phyloP scores from a whole-genome alignment of 169 alveolate species.

The Haemoproteus tartakovskyi region DNA sequence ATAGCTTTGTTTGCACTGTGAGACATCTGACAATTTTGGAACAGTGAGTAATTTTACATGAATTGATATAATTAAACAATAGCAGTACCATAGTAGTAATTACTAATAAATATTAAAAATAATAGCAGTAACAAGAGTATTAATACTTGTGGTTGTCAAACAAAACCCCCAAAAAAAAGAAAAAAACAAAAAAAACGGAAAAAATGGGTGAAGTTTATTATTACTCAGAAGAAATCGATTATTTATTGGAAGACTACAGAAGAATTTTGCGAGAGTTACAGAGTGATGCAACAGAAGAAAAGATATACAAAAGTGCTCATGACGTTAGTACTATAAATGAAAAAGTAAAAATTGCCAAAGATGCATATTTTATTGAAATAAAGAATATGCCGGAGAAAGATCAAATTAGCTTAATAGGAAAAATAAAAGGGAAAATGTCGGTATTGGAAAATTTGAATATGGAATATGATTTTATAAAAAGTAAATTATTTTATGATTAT shows the following conservation, averaged over 20 bases:
- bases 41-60: no score
- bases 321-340: slow-evolving; percentile 30
- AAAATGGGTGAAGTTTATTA: slow-evolving; percentile 32
- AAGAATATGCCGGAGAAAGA: slow-evolving; percentile 40
- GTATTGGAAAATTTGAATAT: slow-evolving; percentile 28
- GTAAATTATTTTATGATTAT: slow-evolving; percentile 26
- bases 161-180: no score
- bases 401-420: slow-evolving; percentile 9
- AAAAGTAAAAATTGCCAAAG: slow-evolving; percentile 57
- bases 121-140: no score
- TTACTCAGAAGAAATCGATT: slow-evolving; percentile 48
- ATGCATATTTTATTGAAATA: slow-evolving; percentile 57
- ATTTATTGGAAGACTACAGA: slow-evolving; percentile 37
- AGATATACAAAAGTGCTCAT: slow-evolving; percentile 16
- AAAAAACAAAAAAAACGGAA: slow-evolving; percentile 1
- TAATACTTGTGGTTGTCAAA: no score
- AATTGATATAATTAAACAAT: no score
- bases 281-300: slow-evolving; percentile 12
- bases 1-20: no score
- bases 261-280: slow-evolving; percentile 14
- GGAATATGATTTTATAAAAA: slow-evolving; percentile 33
- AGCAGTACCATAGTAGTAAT: no score
- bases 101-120: no score
- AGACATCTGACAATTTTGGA: no score
- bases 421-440: slow-evolving; percentile 34